Base-by-base conservation (phyloP, 1,284 basidiomycete species). In the Dichomitus squalens region DNA sequence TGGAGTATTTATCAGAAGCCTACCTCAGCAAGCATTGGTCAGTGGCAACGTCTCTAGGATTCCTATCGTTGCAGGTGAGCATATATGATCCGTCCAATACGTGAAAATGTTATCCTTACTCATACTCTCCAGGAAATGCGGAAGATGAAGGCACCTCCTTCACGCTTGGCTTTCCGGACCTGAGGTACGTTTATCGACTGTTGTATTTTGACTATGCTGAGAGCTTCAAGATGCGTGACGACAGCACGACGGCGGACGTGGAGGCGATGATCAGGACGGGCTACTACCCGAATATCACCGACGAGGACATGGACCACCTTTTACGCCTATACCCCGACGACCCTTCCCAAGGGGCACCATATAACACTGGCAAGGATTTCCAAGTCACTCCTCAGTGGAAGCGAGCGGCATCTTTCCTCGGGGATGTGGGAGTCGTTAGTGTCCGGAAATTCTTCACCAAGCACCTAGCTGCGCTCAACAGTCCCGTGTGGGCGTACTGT, bases 401-500 rank as follows among this genome's bases (percentile, higher is more conserved):
- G 68, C 72, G 82, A n/a, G 66, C 84, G 3, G 76, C 81, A 8
- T 72, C 81, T 0, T 70, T 84, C 61, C 70, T 71, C 39, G 82
- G 81, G 0, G 83, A 84, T 56, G 68, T 68, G 3, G 69, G 77
- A 0, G 82, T 83, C 66, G 79, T 83, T 48, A 80, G 73, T 0
- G 79, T 80, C 1, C 70, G 81, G 20, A 52, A 64, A 4, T 33
- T 65, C 12, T 59, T 65, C 21, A 33, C 61, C 1, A 34, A 78
- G 40, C 66, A 5, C 29, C 11, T 72, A 20, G 70, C 69, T 1
- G 72, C 79, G 0, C 70, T 64, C 0, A 76, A 75, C 43, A 80
- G 82, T 59, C 71, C 72, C 6, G 73, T 75, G 0, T 84, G 80
- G 77, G 75, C 76, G 1, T 85, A 73, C 64, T 29, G 81, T 83